A percentile compares a stretch with the other conserved stretches of the same genome.
phyloP scores from a whole-genome alignment of 2,329 filamentous ascomycete species.

The Septoria linicola region DNA sequence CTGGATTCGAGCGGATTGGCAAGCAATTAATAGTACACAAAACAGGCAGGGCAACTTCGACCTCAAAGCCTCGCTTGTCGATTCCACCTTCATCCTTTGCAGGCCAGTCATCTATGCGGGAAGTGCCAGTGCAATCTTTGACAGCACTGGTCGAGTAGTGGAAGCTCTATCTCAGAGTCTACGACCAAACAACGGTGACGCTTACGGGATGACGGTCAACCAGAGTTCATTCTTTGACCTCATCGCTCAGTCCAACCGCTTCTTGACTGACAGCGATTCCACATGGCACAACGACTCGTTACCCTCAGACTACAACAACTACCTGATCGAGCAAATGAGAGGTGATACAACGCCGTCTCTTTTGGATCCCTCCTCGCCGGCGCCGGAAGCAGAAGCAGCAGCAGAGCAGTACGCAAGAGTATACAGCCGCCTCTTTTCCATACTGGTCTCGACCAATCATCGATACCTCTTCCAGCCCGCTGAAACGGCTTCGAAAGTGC shows the following conservation, averaged over 20 bases:
- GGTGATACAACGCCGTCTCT: constrained; percentile 42
- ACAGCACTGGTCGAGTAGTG: constrained; percentile 35
- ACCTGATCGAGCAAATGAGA: constrained; percentile 42
- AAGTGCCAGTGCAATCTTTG: constrained; percentile 39
- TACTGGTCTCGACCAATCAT: constrained; percentile 46
- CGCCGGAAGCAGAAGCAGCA: constrained; percentile 34
- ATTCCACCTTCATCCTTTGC: constrained; percentile 40
- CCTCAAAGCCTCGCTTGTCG: constrained; percentile 7
- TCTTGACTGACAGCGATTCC: constrained; percentile 23
- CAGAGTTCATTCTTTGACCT: constrained; percentile 3
- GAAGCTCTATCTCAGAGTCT: background rate
- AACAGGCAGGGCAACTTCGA: constrained; percentile 4
- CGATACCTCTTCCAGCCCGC: constrained; percentile 40
- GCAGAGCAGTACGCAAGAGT: constrained; percentile 29
- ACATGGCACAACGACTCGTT: constrained; percentile 52
- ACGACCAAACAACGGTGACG: background rate
- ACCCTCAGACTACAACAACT: constrained; percentile 49
- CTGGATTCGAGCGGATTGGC: constrained; percentile 32
- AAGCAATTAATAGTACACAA: constrained; percentile 13
- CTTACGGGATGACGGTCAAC: background rate
- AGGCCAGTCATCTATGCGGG: constrained; percentile 37
- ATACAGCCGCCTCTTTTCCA: constrained; percentile 45
- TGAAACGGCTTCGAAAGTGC: background rate
- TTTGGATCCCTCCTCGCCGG: constrained; percentile 35
- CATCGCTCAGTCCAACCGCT: constrained; percentile 24